Evolutionary conservation across 768 basidiomycete species (phyloP), one percentile per base, ranked within the genome.

Genomic region (Amanita molliuscula): DNA sequence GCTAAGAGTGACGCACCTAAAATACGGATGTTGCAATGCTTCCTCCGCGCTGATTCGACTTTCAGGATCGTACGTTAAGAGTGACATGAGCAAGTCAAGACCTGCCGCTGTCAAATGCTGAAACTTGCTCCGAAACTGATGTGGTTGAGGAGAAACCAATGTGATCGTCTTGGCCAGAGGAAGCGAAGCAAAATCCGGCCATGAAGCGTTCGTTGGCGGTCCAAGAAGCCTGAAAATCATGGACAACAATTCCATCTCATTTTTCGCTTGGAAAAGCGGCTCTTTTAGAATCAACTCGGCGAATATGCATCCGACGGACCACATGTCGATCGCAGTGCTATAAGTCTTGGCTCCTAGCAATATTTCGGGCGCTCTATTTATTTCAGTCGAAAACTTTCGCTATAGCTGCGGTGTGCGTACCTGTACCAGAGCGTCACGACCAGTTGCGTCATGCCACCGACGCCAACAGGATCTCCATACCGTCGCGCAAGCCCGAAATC

Each of bases 401-500:
- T 33, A 50, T 33, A 25, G 28, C 54, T 52, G 31, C n/a, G 34
- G 34, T 47, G 34, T 47, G 47, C 64, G 45, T 65, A 93, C 95
- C 95, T 81, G 69, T 99, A 99, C 96, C 96, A 99, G 25, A 99
- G 73, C 1, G 96, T 99, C 11, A 99, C 96, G 2, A 99, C 96
- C 13, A 99, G 77, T 60, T 97, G 96, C 3, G 96, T 99, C 78
- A 99, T 81, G 26, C 94, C 92, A n/a, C 90, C 89, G 4, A 92
- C 83, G 18, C 95, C 94, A 9, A 97, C 78, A 8, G 96, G 96
- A 64, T 98, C 96, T 15, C 96, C 96, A 61, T 91, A 99, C 47
- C 93, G 81, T 58, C 96, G 73, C 13, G 96, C 96, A 25, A 98
- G 79, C 4, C 96, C 96, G 63, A 98, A 99, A 65, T 99, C 96